Evolutionary conservation across 2,329 filamentous ascomycete genomes (phyloP).

Genomic region (Cadophora sp.): DNA sequence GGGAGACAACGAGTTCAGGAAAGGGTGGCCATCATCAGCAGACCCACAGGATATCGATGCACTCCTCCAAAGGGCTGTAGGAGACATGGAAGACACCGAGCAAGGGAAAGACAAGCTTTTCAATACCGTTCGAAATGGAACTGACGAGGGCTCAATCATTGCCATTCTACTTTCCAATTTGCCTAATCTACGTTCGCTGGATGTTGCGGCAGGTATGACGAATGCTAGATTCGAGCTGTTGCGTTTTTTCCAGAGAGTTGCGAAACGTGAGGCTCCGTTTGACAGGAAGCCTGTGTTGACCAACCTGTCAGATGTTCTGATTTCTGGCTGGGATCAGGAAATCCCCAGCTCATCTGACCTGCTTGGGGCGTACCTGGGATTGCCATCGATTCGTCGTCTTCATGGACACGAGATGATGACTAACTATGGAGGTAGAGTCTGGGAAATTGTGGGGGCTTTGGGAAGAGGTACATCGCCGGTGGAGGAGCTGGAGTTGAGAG

Average conservation of each 20-base stretch:
- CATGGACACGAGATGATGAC: background rate
- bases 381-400: background rate
- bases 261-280: background rate
- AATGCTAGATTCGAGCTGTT: background rate
- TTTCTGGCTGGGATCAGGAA: conserved; percentile 1
- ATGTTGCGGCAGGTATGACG: background rate
- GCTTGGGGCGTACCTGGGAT: background rate
- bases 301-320: background rate
- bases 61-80: background rate
- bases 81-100: background rate
- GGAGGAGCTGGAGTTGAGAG: conserved; percentile 2
- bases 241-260: background rate
- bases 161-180: background rate
- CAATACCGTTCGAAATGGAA: background rate
- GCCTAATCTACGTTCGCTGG: background rate
- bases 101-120: background rate
- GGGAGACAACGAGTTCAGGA: background rate
- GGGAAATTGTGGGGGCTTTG: background rate
- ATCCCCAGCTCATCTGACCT: background rate
- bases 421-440: background rate
- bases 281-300: background rate
- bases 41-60: background rate
- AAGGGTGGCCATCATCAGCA: background rate
- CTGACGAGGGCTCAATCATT: background rate
- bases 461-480: background rate